These are phyloP conservation scores for Gnaphalium uliginosum DNA, from an alignment of 129 eudicot genomes.

Conservation along the genomic window DNA sequence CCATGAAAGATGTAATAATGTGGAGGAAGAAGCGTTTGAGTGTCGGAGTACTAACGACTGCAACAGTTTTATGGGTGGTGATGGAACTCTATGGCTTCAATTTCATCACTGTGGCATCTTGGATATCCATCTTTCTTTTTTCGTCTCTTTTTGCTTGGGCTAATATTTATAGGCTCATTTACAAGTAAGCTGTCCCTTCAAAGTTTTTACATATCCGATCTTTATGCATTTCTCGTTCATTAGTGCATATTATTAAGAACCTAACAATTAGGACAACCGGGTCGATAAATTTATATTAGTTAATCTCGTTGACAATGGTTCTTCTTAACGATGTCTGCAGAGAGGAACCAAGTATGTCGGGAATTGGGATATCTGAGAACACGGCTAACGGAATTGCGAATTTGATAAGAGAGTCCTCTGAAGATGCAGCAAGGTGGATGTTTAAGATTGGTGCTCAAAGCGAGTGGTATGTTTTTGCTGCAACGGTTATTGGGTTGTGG, in stretches of 20 bases:
- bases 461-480: slow-evolving; percentile 59
- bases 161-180: slow-evolving; percentile 47
- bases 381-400: slow-evolving; percentile 35
- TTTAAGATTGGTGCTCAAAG: slow-evolving; percentile 61
- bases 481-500: slow-evolving; percentile 43
- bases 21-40: slow-evolving; percentile 63
- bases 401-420: slow-evolving; percentile 21
- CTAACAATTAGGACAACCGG: background rate
- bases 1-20: slow-evolving; percentile 45
- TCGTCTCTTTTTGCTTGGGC: slow-evolving; percentile 61
- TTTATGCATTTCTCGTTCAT: background rate
- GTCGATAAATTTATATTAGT: background rate
- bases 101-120: slow-evolving; percentile 55
- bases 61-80: slow-evolving; percentile 53
- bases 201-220: background rate
- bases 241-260: too few relatives aligned
- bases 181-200: slow-evolving; percentile 40
- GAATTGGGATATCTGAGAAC: slow-evolving; percentile 50
- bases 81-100: slow-evolving; percentile 60
- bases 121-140: slow-evolving; percentile 48
- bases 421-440: slow-evolving; percentile 53
- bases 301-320: background rate
- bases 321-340: slow-evolving; percentile 32
- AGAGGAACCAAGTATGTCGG: slow-evolving; percentile 56
- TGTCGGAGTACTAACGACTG: slow-evolving; percentile 32